Base-by-base conservation (phyloP, 2,329 filamentous ascomycete species). In the Zymoseptoria pseudotritici region DNA sequence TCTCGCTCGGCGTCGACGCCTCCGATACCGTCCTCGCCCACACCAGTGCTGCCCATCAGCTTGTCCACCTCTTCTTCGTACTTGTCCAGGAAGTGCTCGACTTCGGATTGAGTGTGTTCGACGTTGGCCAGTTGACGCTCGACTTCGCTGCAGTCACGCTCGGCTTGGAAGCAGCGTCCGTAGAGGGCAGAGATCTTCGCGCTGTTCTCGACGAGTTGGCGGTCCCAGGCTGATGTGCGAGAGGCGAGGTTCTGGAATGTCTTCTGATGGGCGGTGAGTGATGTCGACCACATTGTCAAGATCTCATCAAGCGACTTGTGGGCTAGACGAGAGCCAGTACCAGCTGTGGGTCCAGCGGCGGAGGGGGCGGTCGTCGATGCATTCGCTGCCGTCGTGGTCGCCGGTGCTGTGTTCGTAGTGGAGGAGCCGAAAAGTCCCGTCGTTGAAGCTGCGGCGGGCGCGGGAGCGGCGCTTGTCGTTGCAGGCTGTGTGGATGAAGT, bases 221-320 rank as follows among this genome's bases (percentile, higher is more conserved):
- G 86, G 74, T 99, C 94, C 95, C 95, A 99, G 52, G 84, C 82
- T 11, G 91, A 89, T 13, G 97, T 90, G 65, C 91, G 88, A 62
- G 86, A 83, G 4, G 95, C 93, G 74, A 97, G 91, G 36, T 88
- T 83, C 72, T 95, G 91, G 78, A 97, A 99, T 61, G 96, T 91
- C 74, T 96, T 96, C 71, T 97, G 93, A 72, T 99, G 97, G 71
- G 96, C 95, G 57, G 91, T 89, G 55, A 99, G 80, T 71, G 97
- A 94, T 0, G 91, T 91, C 1, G 94, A 94, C 94, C 94, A 99
- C 31, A 91, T 86, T 3, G 91, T 97, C 66, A 99, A 91, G 65
- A 99, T 97, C 73, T 99, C 94, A 71, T 99, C 94, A 89, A 99
- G 97, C 0, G 93, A 96, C 78, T 96, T 97, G 76, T 97, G 96